Evolutionary conservation across 768 basidiomycete genomes (phyloP), one percentile per base, ranked within the genome.

Genomic region (Boletus huronensis): DNA sequence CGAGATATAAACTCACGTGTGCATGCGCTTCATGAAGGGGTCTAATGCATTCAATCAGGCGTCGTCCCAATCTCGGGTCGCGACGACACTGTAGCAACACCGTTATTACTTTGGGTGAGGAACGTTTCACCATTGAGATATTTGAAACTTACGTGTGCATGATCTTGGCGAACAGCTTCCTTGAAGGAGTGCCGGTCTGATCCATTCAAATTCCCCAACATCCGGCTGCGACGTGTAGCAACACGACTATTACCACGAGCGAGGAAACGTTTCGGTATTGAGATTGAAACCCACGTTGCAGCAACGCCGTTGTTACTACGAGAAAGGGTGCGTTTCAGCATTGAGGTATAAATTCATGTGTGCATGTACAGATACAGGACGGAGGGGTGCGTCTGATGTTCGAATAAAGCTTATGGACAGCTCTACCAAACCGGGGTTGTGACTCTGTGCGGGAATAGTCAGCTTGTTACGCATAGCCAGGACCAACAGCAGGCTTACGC

Each of bases 311-410:
- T 3, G 4, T 47, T 17, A 6, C 46, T 11, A 34, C 14, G 32
- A 23, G 16, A 14, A n/a, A 25, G 4, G 5, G 21, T 10, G 10
- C 16, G 46, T 47, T 25, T 47, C 46, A 21, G 19, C 9, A 25
- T 47, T 1, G 23, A 34, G 43, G n/a, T n/a, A 16, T 14, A 25
- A 25, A 25, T 23, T 4, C 23, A 25, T 6, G 19, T 11, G 61
- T 26, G 64, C 38, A 39, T 71, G 69, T 5, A 87, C 83, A 49
- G 87, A 86, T 32, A 78, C 65, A 2, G 82, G 80, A 6, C 85
- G 69, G 10, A 81, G 48, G 6, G 69, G 62, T 19, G 74, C 32
- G 13, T 32, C 32, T 14, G 13, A 34, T 34, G 8, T 48, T 47
- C 42, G 74, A 52, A 9, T 62, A 62, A 26, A 75, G 53, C 3